phyloP scores from a whole-genome alignment of 106 monocot species.

The Gastrodia elata region DNA sequence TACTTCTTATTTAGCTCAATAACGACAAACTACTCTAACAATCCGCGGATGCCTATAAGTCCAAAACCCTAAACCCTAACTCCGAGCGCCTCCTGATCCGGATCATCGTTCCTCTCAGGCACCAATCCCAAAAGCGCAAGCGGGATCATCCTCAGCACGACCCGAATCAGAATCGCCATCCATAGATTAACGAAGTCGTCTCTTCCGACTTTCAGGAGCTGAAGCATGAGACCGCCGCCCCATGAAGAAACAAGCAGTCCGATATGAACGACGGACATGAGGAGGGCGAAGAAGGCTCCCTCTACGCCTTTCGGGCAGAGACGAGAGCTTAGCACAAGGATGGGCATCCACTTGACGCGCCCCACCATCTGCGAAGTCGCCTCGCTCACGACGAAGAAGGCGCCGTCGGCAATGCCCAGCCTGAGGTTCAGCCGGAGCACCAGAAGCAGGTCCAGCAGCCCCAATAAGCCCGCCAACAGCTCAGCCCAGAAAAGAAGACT shows the following conservation, averaged over 20 bases:
- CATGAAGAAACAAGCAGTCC: slow-evolving; percentile 58
- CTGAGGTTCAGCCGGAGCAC: slow-evolving; percentile 50
- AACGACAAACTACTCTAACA: too few species aligned
- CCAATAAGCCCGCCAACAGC: slow-evolving; percentile 39
- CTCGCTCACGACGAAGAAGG: slow-evolving; percentile 55
- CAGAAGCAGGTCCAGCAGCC: slow-evolving; percentile 61
- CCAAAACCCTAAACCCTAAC: too few species aligned
- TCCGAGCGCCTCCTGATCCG: too few species aligned
- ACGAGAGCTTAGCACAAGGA: slow-evolving; percentile 68
- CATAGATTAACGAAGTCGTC: slow-evolving; percentile 59
- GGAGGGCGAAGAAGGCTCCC: slow-evolving; percentile 80
- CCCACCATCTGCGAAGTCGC: slow-evolving; percentile 46
- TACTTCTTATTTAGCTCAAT: too few species aligned
- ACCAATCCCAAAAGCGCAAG: slow-evolving; percentile 50
- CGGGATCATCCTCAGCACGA: slow-evolving; percentile 38
- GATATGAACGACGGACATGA: slow-evolving; percentile 78
- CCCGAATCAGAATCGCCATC: slow-evolving; percentile 55
- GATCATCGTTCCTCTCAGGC: slow-evolving; percentile 49
- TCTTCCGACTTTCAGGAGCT: slow-evolving; percentile 48
- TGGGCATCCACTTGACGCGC: slow-evolving; percentile 77
- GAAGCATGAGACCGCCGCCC: slow-evolving; percentile 59
- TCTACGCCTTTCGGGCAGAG: slow-evolving; percentile 82
- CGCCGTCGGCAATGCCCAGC: slow-evolving; percentile 49
- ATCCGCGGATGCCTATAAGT: too few species aligned
- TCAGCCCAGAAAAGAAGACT: slow-evolving; percentile 63